A percentile compares a stretch with the other conserved stretches of the same genome.
phyloP scores from a whole-genome alignment of 2,329 filamentous ascomycete genomes.

The Penicillium sp. region DNA sequence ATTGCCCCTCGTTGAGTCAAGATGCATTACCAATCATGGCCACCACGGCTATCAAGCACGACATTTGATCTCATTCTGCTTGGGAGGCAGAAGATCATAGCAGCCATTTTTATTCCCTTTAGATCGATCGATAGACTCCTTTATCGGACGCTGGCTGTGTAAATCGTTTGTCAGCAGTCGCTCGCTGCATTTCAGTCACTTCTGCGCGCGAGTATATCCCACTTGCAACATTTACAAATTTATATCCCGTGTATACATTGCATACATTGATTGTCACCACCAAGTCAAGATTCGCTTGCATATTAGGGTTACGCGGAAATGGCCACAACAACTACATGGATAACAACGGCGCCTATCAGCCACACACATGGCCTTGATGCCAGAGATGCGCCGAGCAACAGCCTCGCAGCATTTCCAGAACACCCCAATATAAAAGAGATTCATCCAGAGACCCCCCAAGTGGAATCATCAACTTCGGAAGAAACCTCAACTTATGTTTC shows the following conservation, averaged over 20 bases:
- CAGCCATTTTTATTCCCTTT: neutral
- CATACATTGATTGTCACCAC: too few species aligned
- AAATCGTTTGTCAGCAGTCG: too few species aligned
- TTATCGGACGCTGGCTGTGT: too few species aligned
- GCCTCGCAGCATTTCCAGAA: neutral
- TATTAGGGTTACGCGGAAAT: neutral
- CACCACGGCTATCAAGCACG: conserved; percentile 2
- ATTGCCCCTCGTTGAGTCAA: neutral
- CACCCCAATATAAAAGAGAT: neutral
- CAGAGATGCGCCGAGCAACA: neutral
- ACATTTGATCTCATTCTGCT: neutral
- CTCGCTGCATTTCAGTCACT: conserved; percentile 1
- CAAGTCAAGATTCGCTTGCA: neutral
- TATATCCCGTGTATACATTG: too few species aligned
- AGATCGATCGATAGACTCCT: neutral
- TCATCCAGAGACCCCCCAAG: neutral
- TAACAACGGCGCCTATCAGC: neutral
- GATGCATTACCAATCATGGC: neutral
- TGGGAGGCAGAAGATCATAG: neutral
- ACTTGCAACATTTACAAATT: too few species aligned
- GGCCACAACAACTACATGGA: conserved; percentile 7
- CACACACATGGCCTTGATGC: neutral
- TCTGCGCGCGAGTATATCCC: neutral
- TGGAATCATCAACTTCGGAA: neutral
- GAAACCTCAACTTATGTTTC: neutral